These are phyloP conservation scores for Blastocystis sp. DNA, from an alignment of 352 stramenopile genomes.

Conservation along the genomic window DNA sequence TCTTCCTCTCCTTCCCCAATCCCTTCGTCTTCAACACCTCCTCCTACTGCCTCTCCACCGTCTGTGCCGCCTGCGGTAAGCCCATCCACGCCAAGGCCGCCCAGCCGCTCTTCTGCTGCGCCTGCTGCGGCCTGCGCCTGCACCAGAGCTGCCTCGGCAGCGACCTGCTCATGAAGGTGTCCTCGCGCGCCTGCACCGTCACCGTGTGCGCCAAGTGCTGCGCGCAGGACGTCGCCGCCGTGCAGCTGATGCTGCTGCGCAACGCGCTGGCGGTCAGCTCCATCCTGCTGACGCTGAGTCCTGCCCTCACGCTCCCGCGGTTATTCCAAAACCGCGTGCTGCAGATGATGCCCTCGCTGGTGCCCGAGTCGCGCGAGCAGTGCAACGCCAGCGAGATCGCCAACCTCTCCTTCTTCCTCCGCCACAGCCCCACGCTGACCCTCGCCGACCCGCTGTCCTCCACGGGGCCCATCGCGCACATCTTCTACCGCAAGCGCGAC, in stretches of 20 bases:
- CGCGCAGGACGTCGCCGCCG: not conserved
- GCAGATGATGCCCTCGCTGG: not conserved
- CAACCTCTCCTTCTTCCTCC: not conserved
- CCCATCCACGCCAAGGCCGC: not conserved
- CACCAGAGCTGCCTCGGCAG: not conserved
- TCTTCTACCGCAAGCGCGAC: not conserved
- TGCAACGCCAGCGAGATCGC: not conserved
- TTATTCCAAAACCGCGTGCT: not conserved
- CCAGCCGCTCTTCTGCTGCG: not conserved
- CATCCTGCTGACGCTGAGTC: not conserved
- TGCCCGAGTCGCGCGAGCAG: not conserved
- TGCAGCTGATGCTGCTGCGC: constrained; percentile 4
- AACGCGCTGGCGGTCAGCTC: not conserved
- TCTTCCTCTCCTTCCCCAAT: not conserved
- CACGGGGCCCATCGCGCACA: not conserved
- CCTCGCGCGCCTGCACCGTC: too few species aligned
- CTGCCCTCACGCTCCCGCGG: not conserved
- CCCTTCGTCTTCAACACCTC: constrained; percentile 2
- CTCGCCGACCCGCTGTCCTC: not conserved
- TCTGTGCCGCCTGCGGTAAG: not conserved
- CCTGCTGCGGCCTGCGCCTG: not conserved
- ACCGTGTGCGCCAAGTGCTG: not conserved
- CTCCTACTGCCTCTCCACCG: not conserved
- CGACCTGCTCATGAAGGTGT: not conserved
- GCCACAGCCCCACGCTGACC: not conserved